Evolutionary conservation across 2,329 filamentous ascomycete species (phyloP).

Genomic region (Trichophyton verrucosum): DNA sequence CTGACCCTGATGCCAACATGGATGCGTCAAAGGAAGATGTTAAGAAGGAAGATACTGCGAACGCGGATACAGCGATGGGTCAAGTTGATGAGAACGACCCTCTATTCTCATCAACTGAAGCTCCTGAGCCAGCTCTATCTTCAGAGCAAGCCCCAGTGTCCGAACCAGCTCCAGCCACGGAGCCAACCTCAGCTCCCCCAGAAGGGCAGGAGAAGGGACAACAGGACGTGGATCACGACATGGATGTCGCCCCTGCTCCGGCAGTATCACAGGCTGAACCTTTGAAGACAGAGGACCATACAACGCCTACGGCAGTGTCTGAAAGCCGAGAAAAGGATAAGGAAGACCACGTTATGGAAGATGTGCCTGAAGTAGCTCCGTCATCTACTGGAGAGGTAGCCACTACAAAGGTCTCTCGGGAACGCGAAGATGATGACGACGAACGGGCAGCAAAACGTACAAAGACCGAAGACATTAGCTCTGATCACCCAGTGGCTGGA

Average conservation of each 20-base stretch:
- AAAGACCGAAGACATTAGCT: conserved; percentile 51
- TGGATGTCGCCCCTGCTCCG: background rate
- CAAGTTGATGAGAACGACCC: background rate
- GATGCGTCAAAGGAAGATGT: background rate
- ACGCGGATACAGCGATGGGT: background rate
- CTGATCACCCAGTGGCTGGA: conserved; percentile 34
- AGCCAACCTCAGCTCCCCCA: background rate
- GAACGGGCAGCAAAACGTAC: conserved; percentile 68
- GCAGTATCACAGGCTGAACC: background rate
- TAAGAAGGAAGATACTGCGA: background rate
- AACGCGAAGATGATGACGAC: conserved; percentile 59
- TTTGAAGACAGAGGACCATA: background rate
- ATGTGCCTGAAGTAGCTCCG: background rate
- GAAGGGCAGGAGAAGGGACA: background rate
- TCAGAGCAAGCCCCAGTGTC: no score
- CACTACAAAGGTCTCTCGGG: conserved; percentile 53
- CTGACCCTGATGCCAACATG: background rate
- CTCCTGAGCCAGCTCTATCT: no score
- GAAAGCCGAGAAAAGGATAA: background rate
- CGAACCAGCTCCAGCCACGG: no score
- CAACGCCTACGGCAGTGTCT: background rate
- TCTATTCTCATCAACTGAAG: background rate
- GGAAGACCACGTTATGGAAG: conserved; percentile 42
- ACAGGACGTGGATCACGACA: background rate
- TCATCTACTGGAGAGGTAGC: conserved; percentile 24